phyloP scores from a whole-genome alignment of 176 grass and related monocot species.

The Microstegium vimineum region DNA sequence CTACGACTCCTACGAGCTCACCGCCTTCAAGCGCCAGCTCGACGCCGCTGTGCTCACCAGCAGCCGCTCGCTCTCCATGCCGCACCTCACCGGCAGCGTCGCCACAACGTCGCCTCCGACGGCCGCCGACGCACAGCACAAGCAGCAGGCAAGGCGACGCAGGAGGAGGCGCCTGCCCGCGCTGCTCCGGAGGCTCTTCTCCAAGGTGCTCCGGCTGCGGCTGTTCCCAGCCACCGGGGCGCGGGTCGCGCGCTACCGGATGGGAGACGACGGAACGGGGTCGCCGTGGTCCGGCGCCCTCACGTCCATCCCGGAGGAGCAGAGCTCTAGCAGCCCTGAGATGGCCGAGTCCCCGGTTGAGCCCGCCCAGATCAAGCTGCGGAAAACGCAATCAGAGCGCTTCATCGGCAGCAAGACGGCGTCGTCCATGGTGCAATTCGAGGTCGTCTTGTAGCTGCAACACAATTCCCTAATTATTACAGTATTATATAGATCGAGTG shows the following conservation, averaged over 20 bases:
- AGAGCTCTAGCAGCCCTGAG: conserved; percentile 32
- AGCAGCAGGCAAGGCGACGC: background rate
- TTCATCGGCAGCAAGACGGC: conserved; percentile 34
- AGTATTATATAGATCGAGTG: too few relatives aligned
- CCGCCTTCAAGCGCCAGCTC: conserved; percentile 38
- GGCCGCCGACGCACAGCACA: background rate
- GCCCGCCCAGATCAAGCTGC: background rate
- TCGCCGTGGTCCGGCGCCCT: conserved; percentile 47
- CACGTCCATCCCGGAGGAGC: conserved; percentile 47
- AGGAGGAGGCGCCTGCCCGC: background rate
- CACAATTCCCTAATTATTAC: background rate
- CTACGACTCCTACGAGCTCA: conserved; percentile 49
- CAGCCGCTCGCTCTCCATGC: conserved; percentile 41
- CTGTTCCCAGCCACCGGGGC: background rate
- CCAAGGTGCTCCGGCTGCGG: conserved; percentile 36
- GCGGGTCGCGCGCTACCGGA: background rate
- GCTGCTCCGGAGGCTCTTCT: conserved; percentile 30
- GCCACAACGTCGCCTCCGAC: background rate
- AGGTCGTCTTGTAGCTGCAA: conserved; percentile 32
- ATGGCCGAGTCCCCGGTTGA: background rate
- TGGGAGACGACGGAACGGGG: background rate
- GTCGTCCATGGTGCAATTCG: conserved; percentile 28
- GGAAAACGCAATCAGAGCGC: conserved; percentile 38
- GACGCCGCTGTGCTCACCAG: conserved; percentile 29
- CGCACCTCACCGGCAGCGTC: background rate